Percentiles rank a stretch among this genome's conserved stretches.
Evolutionary conservation across 495 filamentous ascomycete genomes (phyloP).

Genomic region (Chlorociboria aeruginascens): DNA sequence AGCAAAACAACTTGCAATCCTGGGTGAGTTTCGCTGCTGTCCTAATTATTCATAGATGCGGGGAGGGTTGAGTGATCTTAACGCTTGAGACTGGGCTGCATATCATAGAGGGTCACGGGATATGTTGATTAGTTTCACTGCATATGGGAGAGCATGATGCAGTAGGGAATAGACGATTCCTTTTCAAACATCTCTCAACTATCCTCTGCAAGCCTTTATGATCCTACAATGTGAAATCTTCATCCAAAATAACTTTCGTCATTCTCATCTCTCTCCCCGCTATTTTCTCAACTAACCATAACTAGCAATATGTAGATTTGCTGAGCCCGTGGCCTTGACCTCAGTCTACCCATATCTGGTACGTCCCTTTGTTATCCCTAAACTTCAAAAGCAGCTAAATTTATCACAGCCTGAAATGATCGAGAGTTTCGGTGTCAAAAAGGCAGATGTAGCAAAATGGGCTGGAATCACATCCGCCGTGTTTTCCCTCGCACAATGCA

Average conservation of each 20-base stretch:
- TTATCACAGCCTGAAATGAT: slow-evolving; percentile 66
- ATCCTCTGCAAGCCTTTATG: background rate
- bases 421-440: slow-evolving; percentile 59
- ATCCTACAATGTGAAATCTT: background rate
- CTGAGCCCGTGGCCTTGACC: slow-evolving; percentile 73
- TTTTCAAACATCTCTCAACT: background rate
- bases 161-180: background rate
- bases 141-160: background rate
- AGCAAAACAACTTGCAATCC: slow-evolving; percentile 40
- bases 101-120: background rate
- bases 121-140: background rate
- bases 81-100: background rate
- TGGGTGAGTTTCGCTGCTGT: slow-evolving; percentile 38
- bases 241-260: background rate
- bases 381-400: slow-evolving; percentile 15
- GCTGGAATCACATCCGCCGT: slow-evolving; percentile 58
- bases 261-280: background rate
- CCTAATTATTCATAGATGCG: background rate
- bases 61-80: background rate
- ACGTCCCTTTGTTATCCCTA: background rate
- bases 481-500: slow-evolving; percentile 60
- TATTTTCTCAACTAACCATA: background rate
- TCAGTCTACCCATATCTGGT: slow-evolving; percentile 77
- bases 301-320: slow-evolving; percentile 58
- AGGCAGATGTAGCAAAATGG: slow-evolving; percentile 65